Evolutionary conservation across 805 yeast species (phyloP).

Genomic region (Kurtzmaniella cleridarum): DNA sequence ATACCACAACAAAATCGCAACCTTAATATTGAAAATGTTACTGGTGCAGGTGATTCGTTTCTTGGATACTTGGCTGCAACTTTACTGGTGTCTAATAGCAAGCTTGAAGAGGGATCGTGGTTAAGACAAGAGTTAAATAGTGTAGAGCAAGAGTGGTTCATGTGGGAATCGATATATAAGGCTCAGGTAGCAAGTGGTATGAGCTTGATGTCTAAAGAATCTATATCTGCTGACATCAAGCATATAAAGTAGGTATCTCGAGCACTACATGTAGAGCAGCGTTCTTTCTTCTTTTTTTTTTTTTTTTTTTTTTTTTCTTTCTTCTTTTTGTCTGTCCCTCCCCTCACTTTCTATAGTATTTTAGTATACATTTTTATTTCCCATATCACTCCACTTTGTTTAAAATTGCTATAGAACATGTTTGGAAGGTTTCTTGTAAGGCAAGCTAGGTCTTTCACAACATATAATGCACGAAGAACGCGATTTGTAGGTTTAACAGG

Average conservation of each 20-base stretch:
- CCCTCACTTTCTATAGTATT: too few species aligned
- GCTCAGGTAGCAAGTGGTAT: conserved; percentile 38
- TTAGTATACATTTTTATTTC: too few species aligned
- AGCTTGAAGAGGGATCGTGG: conserved; percentile 27
- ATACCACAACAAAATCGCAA: conserved; percentile 26
- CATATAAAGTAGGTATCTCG: background rate
- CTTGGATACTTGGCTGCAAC: conserved; percentile 55
- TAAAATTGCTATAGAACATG: too few species aligned
- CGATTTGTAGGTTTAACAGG: too few species aligned
- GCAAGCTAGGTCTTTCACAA: too few species aligned
- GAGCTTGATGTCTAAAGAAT: conserved; percentile 13
- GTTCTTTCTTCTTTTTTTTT: background rate
- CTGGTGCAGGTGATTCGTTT: conserved; percentile 87
- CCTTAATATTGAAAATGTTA: conserved; percentile 52
- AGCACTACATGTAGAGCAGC: background rate
- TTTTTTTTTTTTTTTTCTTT: too few species aligned
- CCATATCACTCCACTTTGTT: too few species aligned
- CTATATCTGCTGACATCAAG: conserved; percentile 22
- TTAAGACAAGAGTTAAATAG: conserved; percentile 15
- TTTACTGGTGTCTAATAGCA: conserved; percentile 9
- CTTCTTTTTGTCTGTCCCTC: too few species aligned
- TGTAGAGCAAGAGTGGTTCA: conserved; percentile 31
- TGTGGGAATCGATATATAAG: conserved; percentile 31
- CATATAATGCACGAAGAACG: too few species aligned
- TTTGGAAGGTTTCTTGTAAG: too few species aligned